Conservation (phyloP, 148 eudicot species). For the Nepenthes mirabilis region DNA sequence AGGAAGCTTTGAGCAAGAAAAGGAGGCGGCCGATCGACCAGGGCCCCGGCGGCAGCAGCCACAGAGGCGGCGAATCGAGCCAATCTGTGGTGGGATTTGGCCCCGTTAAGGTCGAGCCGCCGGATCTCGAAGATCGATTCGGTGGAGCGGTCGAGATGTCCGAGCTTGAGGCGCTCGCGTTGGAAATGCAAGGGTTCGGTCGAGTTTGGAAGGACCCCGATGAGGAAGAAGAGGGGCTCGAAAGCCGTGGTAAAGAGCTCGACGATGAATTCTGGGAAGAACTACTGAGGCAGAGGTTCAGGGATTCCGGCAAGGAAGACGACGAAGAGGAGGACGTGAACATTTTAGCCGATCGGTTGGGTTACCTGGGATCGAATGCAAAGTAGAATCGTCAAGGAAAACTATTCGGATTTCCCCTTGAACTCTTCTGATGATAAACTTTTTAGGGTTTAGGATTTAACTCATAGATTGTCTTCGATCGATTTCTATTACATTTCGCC, state of each 20-base stretch:
- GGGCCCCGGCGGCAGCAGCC: neutral
- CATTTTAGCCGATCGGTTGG: too few species aligned
- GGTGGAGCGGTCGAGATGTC: conserved; percentile 36
- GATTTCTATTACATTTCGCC: too few species aligned
- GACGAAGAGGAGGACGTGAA: too few species aligned
- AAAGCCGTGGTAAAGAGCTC: conserved; percentile 36
- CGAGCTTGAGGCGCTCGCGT: conserved; percentile 82
- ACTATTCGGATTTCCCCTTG: too few species aligned
- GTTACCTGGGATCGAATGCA: too few species aligned
- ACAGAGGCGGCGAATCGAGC: conserved; percentile 16
- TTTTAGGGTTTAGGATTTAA: too few species aligned
- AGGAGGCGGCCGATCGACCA: conserved; percentile 54
- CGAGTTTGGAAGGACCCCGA: conserved; percentile 31
- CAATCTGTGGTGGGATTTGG: conserved; percentile 8
- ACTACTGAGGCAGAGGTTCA: conserved; percentile 42
- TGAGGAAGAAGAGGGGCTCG: conserved; percentile 18
- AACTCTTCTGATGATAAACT: too few species aligned
- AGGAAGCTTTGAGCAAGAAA: conserved; percentile 45
- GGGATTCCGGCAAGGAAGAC: conserved; percentile 16
- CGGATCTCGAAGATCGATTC: conserved; percentile 21
- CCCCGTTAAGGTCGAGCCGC: conserved; percentile 40
- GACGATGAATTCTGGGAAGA: conserved; percentile 95
- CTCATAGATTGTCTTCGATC: too few species aligned
- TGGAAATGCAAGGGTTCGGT: conserved; percentile 78
- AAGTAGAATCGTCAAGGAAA: too few species aligned